Evolutionary conservation across 305 asterid genomes (phyloP).

Genomic region (Fraxinus angustifolia): DNA sequence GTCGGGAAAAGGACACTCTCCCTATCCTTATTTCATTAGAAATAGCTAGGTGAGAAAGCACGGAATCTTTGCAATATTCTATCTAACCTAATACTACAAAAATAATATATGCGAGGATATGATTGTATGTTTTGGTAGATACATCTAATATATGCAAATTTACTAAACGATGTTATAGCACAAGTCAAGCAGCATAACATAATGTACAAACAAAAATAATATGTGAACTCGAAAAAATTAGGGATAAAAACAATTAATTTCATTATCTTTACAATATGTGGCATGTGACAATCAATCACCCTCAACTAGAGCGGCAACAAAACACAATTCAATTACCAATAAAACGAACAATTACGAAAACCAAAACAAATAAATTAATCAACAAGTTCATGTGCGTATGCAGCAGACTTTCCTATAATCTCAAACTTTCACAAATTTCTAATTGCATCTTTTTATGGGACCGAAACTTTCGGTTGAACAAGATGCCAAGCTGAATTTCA

Average conservation of each 20-base stretch:
- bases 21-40: not conserved
- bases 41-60: not conserved
- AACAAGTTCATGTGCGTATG: slow-evolving; percentile 1
- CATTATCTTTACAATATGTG: not conserved
- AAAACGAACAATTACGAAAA: slow-evolving; percentile 5
- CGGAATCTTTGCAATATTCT: not conserved
- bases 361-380: not conserved
- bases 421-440: not conserved
- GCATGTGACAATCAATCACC: not conserved
- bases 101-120: no score
- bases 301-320: not conserved
- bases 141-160: no score
- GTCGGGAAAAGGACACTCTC: not conserved
- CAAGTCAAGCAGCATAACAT: not conserved
- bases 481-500: not conserved
- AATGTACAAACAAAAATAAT: not conserved
- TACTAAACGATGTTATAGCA: not conserved
- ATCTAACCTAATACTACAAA: no score
- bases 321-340: slow-evolving; percentile 1
- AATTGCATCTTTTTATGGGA: not conserved
- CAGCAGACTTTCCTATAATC: not conserved
- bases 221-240: not conserved
- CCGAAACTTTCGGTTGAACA: not conserved
- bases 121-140: no score
- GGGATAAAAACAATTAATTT: not conserved